phyloP scores from a whole-genome alignment of 2,329 filamentous ascomycete genomes.

The Spiromastix sp. region DNA sequence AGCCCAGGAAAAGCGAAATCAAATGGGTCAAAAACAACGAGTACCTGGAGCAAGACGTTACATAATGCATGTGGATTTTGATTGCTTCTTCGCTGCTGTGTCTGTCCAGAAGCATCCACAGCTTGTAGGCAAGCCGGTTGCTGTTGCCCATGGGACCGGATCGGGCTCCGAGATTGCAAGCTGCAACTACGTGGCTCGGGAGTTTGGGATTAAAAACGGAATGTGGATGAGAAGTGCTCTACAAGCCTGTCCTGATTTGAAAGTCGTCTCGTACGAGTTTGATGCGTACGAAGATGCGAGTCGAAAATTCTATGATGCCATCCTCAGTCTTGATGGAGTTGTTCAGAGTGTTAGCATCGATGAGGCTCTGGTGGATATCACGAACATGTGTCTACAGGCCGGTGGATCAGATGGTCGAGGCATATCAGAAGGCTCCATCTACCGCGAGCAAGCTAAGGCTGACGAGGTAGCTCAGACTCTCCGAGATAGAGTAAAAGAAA shows the following conservation, averaged over 20 bases:
- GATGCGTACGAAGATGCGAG: constrained; percentile 90
- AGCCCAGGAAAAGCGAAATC: constrained; percentile 55
- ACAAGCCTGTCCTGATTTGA: constrained; percentile 72
- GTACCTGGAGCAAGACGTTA: constrained; percentile 62
- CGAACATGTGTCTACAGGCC: constrained; percentile 54
- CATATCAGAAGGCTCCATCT: constrained; percentile 57
- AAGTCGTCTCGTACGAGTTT: constrained; percentile 92
- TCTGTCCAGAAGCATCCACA: constrained; percentile 71
- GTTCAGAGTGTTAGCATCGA: constrained; percentile 97
- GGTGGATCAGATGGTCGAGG: constrained; percentile 57
- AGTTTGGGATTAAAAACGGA: constrained; percentile 84
- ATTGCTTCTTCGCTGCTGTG: constrained; percentile 95
- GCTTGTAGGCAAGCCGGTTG: constrained; percentile 66
- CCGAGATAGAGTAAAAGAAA: constrained; percentile 58
- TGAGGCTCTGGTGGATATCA: constrained; percentile 82
- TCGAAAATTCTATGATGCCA: constrained; percentile 72
- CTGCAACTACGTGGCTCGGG: constrained; percentile 86
- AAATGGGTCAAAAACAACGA: constrained; percentile 41
- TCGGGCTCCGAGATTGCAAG: constrained; percentile 90
- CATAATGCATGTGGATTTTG: constrained; percentile 92
- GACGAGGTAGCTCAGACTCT: constrained; percentile 59
- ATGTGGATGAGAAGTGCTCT: constrained; percentile 98
- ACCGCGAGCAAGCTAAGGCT: constrained; percentile 68
- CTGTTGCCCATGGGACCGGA: constrained; percentile 78
- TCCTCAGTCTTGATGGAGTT: constrained; percentile 66